Base-by-base conservation (phyloP, 2,329 filamentous ascomycete genomes). In the Thermoascus crustaceus region DNA sequence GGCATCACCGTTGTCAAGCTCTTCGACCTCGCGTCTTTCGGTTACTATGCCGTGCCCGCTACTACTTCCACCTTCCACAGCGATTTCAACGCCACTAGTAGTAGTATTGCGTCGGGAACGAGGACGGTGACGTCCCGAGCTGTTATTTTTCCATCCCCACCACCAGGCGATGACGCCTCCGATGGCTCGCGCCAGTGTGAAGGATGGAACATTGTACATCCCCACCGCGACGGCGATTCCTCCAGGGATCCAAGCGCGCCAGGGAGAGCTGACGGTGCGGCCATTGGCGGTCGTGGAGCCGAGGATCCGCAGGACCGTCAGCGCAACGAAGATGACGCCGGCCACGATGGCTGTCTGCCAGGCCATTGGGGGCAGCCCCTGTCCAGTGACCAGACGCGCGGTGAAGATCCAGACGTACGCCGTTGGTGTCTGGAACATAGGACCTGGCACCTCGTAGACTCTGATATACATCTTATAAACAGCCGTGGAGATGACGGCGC, bases 361-460 rank as follows among this genome's bases (percentile, higher is more conserved):
- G 0, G 86, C 88, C 78, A 87, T 87, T 1, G 76, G 69, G 1
- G 91, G 91, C 26, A 98, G 58, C 0, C 91, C 91, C 45, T 91
- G 75, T 2, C 91, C 91, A 0, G 88, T 96, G 7, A 98, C 88
- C 2, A 98, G 71, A 10, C 91, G 73, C 1, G 91, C 89, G 0
- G 91, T 98, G 59, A 95, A 95, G 35, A 98, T 84, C 91, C 91
- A 98, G 4, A 98, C 88, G 56, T 89, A 95, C 1, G 80, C 89
- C 0, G 91, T 96, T 0, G 91, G 91, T 1, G 94, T 87, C 54
- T 94, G 83, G 58, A 98, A 96, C 35, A 95, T 68, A 7, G 85
- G 80, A 0, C 88, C 85, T 0, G 91, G 91, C 4, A 98, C 82
- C 24, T 79, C 70, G 53, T 98, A 98, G 1, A 95, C 88, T 21